Conservation (phyloP, 1,139 yeast genomes). For the Geotrichum fermentans region DNA sequence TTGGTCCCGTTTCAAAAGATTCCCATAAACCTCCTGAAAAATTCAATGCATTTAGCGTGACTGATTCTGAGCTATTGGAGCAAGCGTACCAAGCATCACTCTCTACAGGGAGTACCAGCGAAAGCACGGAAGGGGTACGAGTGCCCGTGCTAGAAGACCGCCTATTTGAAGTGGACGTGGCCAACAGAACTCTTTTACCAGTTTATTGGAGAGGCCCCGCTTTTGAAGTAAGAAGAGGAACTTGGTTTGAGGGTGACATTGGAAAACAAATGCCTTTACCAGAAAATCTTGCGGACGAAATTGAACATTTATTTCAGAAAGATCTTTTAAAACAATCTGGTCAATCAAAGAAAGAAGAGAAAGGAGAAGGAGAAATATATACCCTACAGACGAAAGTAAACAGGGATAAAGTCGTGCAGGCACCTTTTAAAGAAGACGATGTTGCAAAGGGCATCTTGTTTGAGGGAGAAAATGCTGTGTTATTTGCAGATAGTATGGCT, state of each 20-base stretch:
- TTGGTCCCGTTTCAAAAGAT: constrained; percentile 43
- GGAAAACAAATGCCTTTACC: constrained; percentile 48
- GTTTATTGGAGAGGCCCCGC: constrained; percentile 87
- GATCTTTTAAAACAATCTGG: constrained; percentile 22
- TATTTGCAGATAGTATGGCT: constrained; percentile 16
- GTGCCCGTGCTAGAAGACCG: constrained; percentile 78
- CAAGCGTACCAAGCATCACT: constrained; percentile 37
- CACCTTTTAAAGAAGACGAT: not conserved
- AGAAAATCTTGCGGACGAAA: constrained; percentile 46
- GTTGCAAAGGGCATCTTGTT: not conserved
- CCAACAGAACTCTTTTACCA: constrained; percentile 53
- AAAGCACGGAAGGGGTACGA: not conserved
- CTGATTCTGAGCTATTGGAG: constrained; percentile 63
- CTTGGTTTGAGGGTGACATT: constrained; percentile 69
- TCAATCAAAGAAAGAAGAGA: not conserved
- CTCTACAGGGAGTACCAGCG: constrained; percentile 4
- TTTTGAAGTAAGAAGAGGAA: constrained; percentile 77
- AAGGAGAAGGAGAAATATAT: not conserved
- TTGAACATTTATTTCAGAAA: constrained; percentile 56
- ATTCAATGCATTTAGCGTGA: constrained; percentile 63
- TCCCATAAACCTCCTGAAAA: constrained; percentile 47
- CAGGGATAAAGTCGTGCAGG: not conserved
- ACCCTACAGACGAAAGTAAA: not conserved
- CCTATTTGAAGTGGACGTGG: constrained; percentile 65
- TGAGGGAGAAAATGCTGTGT: constrained; percentile 15